Percentiles rank a stretch among this genome's conserved stretches.
phyloP scores from a whole-genome alignment of 148 eudicot genomes.

The Amaranthus hypochondriacus region DNA sequence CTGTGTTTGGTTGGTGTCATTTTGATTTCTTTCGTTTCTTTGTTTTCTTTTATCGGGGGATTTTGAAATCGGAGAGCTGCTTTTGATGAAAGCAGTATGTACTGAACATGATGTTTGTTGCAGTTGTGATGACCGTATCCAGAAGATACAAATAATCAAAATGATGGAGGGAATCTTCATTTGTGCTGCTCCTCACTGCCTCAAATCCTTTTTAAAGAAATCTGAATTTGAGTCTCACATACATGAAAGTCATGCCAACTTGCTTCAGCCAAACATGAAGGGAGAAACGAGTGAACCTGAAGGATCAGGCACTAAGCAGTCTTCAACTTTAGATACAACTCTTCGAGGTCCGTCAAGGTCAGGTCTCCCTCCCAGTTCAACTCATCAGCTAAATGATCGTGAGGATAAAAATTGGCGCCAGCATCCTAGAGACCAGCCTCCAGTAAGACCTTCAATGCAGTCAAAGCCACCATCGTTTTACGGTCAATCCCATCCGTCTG shows the following conservation, averaged over 20 bases:
- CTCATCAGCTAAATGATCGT: conserved; percentile 45
- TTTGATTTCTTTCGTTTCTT: conserved; percentile 1
- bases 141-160: conserved; percentile 90
- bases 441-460: conserved; percentile 50
- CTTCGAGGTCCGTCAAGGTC: conserved; percentile 59
- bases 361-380: conserved; percentile 42
- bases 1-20: not conserved
- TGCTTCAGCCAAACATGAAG: conserved; percentile 50
- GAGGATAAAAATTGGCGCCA: conserved; percentile 49
- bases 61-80: not conserved
- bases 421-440: conserved; percentile 55
- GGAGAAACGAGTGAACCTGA: conserved; percentile 64
- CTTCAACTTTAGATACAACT: conserved; percentile 62
- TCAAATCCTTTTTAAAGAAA: conserved; percentile 79
- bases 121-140: conserved; percentile 93
- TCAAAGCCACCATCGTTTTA: conserved; percentile 41
- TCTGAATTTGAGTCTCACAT: conserved; percentile 75
- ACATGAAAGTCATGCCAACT: conserved; percentile 49
- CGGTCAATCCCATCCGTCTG: conserved; percentile 41
- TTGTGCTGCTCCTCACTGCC: conserved; percentile 93
- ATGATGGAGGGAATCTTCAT: conserved; percentile 85
- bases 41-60: not conserved
- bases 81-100: not conserved
- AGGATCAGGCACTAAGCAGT: conserved; percentile 44
- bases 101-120: not conserved